Evolutionary conservation across 495 filamentous ascomycete genomes (phyloP), one percentile per base, ranked within the genome.

Genomic region (Beverwykella pulmonaria): DNA sequence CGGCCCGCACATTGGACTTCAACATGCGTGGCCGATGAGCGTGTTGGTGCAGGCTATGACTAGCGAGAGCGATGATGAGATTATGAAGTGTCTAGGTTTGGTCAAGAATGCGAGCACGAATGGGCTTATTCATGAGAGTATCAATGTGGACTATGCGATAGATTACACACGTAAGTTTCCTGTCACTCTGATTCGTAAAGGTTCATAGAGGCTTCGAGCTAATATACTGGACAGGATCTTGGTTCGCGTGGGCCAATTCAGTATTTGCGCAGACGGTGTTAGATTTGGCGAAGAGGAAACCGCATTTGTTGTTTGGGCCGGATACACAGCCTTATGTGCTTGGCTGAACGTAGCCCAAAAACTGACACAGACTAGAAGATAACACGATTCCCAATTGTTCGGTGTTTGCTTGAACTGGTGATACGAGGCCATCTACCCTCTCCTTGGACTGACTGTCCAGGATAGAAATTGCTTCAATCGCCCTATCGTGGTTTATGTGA

Each of bases 181-280:
- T 26, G 14, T 30, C 44, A 17, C 50, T 52, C 10, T 57, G 15
- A 1, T 36, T 53, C 1, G 19, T 44, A 55, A n/a, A 49, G 22
- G 12, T 25, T 19, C 8, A n/a, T 22, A 27, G 29, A 19, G n/a
- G n/a, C n/a, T n/a, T 25, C 1, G 9, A 48, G 62, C 62, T 65
- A 29, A 65, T 34, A n/a, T 1, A 26, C 25, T 20, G 15, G 15
- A 14, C 34, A 69, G 48, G 62, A 30, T 57, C 59, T 29, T 98
- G 94, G 94, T 98, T 98, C 75, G 91, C 94, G 14, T 98, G 93
- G 94, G 94, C 94, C 19, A 98, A 98, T 70, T 93, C 91, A 0
- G 92, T 99, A 30, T 98, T 95, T 77, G 90, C 93, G 14, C 90
- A 95, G 79, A 96, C 93, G 5, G 90, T 99, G 53, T 78, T 99